Evolutionary conservation across 2,329 filamentous ascomycete species (phyloP).

Genomic region (Aureobasidium lini): DNA sequence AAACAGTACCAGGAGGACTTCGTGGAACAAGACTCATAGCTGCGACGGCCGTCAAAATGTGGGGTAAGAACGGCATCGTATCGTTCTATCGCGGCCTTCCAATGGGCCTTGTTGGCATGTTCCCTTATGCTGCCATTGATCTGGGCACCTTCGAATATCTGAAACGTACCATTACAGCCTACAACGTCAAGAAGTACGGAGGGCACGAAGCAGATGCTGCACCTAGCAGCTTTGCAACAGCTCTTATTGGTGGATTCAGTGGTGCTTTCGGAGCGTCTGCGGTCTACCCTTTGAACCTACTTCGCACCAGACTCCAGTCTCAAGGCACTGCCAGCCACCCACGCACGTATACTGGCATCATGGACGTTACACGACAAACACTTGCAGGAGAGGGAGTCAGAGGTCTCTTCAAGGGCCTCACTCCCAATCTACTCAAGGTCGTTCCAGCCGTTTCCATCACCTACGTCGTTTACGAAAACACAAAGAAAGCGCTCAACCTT

Average conservation of each 20-base stretch:
- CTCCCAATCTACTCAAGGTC: slow-evolving; percentile 92
- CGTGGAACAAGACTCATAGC: slow-evolving; percentile 76
- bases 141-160: slow-evolving; percentile 91
- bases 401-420: slow-evolving; percentile 89
- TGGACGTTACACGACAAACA: slow-evolving; percentile 81
- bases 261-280: slow-evolving; percentile 88
- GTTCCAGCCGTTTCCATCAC: slow-evolving; percentile 89
- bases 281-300: slow-evolving; percentile 90
- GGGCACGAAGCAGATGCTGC: slow-evolving; percentile 73
- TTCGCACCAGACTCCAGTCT: slow-evolving; percentile 85
- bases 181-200: slow-evolving; percentile 60
- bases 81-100: slow-evolving; percentile 87
- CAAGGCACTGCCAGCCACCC: slow-evolving; percentile 91
- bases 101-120: slow-evolving; percentile 92
- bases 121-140: slow-evolving; percentile 95
- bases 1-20: slow-evolving; percentile 78
- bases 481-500: slow-evolving; percentile 59
- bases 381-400: slow-evolving; percentile 72
- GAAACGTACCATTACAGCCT: slow-evolving; percentile 64
- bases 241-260: slow-evolving; percentile 81
- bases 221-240: slow-evolving; percentile 75
- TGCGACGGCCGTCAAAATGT: slow-evolving; percentile 82
- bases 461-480: slow-evolving; percentile 88
- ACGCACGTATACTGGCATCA: slow-evolving; percentile 81
- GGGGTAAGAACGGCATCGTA: slow-evolving; percentile 62